phyloP scores from a whole-genome alignment of 768 basidiomycete genomes.

The Floccularia luteovirens region DNA sequence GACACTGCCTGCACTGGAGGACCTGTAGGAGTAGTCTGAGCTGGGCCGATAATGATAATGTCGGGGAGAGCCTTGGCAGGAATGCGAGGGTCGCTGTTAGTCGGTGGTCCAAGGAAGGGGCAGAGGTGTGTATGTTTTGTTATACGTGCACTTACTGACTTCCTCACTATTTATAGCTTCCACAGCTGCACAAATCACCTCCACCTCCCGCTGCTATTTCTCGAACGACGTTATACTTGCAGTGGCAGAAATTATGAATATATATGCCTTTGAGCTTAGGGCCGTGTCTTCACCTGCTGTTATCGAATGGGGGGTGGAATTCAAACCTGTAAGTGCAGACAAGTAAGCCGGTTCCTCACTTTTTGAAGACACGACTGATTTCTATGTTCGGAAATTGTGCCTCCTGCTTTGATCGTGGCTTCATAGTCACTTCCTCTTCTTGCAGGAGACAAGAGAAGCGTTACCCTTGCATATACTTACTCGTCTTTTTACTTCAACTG shows the following conservation, averaged over 20 bases:
- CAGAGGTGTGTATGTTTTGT: not conserved
- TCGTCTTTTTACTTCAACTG: constrained; percentile 28
- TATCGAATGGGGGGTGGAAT: constrained; percentile 61
- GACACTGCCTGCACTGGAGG: constrained; percentile 49
- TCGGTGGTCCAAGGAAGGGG: constrained; percentile 57
- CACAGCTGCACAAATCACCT: constrained; percentile 75
- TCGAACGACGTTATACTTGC: constrained; percentile 63
- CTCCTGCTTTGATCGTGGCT: constrained; percentile 45
- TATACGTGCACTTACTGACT: constrained; percentile 49
- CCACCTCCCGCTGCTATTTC: constrained; percentile 80
- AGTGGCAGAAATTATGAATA: constrained; percentile 70
- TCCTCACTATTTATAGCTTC: constrained; percentile 77
- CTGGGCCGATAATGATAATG: constrained; percentile 45
- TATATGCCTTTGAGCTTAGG: too few relatives aligned
- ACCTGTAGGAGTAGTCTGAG: constrained; percentile 59
- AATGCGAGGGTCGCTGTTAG: constrained; percentile 73
- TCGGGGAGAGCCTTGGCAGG: constrained; percentile 69
- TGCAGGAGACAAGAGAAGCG: constrained; percentile 41
- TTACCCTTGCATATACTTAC: constrained; percentile 45
- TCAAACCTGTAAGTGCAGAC: constrained; percentile 44
- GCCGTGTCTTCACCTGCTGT: constrained; percentile 19
- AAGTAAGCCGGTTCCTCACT: constrained; percentile 12
- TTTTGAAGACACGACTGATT: constrained; percentile 6
- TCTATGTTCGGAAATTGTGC: constrained; percentile 27
- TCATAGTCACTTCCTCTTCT: constrained; percentile 56